Evolutionary conservation across 176 grass and related monocot species (phyloP), one percentile per base, ranked within the genome.

Genomic region (Areca catechu): DNA sequence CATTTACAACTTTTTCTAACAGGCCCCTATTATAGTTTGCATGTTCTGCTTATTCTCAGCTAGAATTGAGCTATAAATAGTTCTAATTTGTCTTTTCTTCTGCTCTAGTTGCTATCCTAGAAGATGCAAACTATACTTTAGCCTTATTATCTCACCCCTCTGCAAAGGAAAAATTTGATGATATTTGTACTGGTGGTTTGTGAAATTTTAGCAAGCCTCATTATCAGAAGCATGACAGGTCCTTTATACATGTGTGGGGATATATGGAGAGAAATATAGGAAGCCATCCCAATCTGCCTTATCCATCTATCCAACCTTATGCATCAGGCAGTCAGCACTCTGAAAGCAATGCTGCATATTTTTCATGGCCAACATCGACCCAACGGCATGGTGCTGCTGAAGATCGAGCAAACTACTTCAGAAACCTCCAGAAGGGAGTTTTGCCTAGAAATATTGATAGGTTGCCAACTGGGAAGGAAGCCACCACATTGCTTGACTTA

Each of bases 401-500:
- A 70, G 93, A 87, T 7, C 93, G 93, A n/a, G 93, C 93, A 61
- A 98, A 98, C 77, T 92, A 98, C 57, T 98, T 98, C 63, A 87
- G 84, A 6, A 98, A 98, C 74, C 87, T 98, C 71, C 85, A 84
- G 48, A 92, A 98, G 69, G 93, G 87, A 60, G 75, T 92, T 19
- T 62, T 98, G 59, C 83, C 93, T 3, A 67, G 80, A 54, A 81
- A 98, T 80, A 63, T 73, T 61, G 87, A 81, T 16, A 24, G 29
- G 15, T 24, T 91, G 75, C 81, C 93, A 4, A 92, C 77, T 61
- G 87, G 87, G 9, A 78, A 92, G 69, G 87, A 98, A 72, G 87
- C 93, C 50, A 83, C 77, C 15, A 98, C 86, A 56, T 77, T 98
- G 73, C 93, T 98, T 71, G 93, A 98, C 19, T 68, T 98, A 66